phyloP scores from a whole-genome alignment of 2,329 filamentous ascomycete genomes.

The Onygenales sp. region DNA sequence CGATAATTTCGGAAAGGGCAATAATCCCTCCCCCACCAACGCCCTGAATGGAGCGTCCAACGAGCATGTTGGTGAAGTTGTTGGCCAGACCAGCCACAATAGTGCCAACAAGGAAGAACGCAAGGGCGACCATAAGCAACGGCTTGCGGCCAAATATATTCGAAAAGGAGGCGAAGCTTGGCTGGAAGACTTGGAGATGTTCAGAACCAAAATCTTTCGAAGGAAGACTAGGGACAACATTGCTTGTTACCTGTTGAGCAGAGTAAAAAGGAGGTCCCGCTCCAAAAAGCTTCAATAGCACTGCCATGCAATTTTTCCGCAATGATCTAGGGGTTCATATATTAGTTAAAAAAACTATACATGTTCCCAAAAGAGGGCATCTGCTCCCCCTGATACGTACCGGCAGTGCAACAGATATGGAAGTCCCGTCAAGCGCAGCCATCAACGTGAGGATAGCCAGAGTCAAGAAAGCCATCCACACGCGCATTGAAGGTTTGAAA shows the following conservation, averaged over 20 bases:
- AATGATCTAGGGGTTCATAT: constrained; percentile 32
- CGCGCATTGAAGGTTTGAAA: constrained; percentile 17
- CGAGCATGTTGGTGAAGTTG: constrained; percentile 37
- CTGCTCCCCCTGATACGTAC: constrained; percentile 15
- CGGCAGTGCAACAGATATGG: constrained; percentile 52
- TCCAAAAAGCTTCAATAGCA: constrained; percentile 59
- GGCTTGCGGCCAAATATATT: constrained; percentile 40
- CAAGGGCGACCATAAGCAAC: constrained; percentile 28
- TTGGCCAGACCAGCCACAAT: constrained; percentile 34
- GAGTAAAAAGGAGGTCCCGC: constrained; percentile 59
- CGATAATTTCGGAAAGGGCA: constrained; percentile 33
- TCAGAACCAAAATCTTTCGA: not conserved
- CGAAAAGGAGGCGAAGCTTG: constrained; percentile 38
- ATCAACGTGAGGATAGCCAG: constrained; percentile 50
- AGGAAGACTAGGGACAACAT: not conserved
- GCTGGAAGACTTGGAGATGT: constrained; percentile 37
- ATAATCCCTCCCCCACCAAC: constrained; percentile 38
- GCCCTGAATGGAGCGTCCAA: constrained; percentile 36
- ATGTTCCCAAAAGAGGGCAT: not conserved
- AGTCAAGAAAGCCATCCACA: constrained; percentile 42
- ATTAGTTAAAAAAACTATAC: not conserved
- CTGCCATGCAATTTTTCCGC: constrained; percentile 43
- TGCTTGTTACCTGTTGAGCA: constrained; percentile 41
- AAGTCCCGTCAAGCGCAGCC: constrained; percentile 57
- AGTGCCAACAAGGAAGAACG: constrained; percentile 37